Conservation (phyloP, 805 yeast species). For the Cyberlindnera xishuangbannaensis region DNA sequence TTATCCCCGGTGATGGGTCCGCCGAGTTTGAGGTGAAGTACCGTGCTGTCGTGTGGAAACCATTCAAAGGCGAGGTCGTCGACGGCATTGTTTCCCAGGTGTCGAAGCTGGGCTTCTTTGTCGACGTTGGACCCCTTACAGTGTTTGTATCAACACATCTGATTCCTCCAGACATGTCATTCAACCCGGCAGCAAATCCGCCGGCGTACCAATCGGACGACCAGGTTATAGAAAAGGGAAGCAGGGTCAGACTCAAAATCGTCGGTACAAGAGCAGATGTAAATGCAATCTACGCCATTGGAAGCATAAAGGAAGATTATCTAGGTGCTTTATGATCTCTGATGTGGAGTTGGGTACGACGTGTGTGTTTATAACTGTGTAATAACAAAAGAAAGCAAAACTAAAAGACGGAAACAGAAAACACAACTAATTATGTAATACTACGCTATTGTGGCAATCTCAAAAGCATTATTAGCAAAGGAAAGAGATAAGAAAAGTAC, state of each 20-base stretch:
- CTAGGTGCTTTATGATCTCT: constrained; percentile 76
- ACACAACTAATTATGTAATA: too few relatives aligned
- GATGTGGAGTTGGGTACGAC: too few relatives aligned
- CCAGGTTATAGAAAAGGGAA: constrained; percentile 90
- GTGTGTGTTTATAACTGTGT: too few relatives aligned
- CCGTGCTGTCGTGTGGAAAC: constrained; percentile 96
- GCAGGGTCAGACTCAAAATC: constrained; percentile 88
- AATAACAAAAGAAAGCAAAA: too few relatives aligned
- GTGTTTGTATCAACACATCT: constrained; percentile 93
- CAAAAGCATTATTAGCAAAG: too few relatives aligned
- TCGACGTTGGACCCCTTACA: constrained; percentile 94
- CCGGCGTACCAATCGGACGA: constrained; percentile 97
- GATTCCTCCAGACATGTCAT: constrained; percentile 90
- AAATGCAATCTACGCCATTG: constrained; percentile 94
- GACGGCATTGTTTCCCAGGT: constrained; percentile 95
- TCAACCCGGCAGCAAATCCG: constrained; percentile 93
- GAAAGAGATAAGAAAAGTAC: too few relatives aligned
- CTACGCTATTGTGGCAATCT: too few relatives aligned
- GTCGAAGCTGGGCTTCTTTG: constrained; percentile 92
- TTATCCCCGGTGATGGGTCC: constrained; percentile 85
- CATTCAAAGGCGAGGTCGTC: constrained; percentile 97
- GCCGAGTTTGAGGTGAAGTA: constrained; percentile 96
- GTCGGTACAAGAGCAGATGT: constrained; percentile 98
- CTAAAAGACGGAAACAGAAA: too few relatives aligned
- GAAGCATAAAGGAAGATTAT: constrained; percentile 96